phyloP scores from a whole-genome alignment of 2,329 filamentous ascomycete species.

The Pestalotiopsis sp. region DNA sequence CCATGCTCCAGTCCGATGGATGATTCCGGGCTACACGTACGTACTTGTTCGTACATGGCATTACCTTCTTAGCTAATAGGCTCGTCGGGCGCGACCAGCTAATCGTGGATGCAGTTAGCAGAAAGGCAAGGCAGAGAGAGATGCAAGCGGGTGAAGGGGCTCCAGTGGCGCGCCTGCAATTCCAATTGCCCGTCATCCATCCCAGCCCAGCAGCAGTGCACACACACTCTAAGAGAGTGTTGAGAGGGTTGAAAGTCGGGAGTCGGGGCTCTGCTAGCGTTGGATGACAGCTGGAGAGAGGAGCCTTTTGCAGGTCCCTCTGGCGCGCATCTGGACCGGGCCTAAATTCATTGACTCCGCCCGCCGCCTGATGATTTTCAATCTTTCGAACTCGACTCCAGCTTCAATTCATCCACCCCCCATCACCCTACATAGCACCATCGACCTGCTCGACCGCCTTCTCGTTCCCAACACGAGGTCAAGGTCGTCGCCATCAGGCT shows the following conservation, averaged over 20 bases:
- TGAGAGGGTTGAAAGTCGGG: not conserved
- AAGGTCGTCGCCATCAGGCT: constrained; percentile 6
- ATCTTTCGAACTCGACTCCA: constrained; percentile 3
- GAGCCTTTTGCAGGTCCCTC: not conserved
- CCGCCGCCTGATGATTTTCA: constrained; percentile 12
- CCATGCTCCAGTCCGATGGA: not conserved
- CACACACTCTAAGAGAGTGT: too few relatives aligned
- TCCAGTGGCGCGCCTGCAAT: constrained; percentile 11
- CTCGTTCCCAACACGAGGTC: constrained; percentile 12
- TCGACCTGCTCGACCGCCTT: constrained; percentile 10
- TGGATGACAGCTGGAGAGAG: constrained; percentile 8
- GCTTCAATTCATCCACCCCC: constrained; percentile 9
- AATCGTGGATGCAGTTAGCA: not conserved
- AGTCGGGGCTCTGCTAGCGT: not conserved
- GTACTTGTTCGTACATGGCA: not conserved
- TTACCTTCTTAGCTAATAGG: not conserved
- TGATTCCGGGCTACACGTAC: not conserved
- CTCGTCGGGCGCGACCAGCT: not conserved
- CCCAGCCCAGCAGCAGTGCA: not conserved
- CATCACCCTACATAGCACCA: constrained; percentile 9
- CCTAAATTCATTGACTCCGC: constrained; percentile 13
- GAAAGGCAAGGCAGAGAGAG: not conserved
- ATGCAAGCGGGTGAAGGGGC: not conserved
- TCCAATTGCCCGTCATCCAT: not conserved
- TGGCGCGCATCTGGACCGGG: constrained; percentile 7